Conservation (phyloP, 352 stramenopile species). For the Phytophthora tubulina region DNA sequence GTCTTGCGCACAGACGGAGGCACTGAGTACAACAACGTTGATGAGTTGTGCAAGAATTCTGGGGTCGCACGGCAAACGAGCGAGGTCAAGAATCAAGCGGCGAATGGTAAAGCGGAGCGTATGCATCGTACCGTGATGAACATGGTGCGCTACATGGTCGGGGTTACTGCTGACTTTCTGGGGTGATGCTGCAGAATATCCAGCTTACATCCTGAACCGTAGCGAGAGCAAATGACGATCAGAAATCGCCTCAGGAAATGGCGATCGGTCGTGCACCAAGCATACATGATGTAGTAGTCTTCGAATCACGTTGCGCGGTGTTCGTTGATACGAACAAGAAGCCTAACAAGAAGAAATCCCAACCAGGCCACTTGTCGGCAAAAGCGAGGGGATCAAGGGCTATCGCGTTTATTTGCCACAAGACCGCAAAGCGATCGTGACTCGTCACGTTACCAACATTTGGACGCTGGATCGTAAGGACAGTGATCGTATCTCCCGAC, state of each 20-base stretch:
- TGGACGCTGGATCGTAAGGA: background rate
- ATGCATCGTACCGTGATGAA: constrained; percentile 32
- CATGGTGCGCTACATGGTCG: constrained; percentile 37
- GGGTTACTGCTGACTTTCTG: constrained; percentile 36
- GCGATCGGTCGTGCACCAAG: no score
- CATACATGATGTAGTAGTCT: constrained; percentile 19
- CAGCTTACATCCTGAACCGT: constrained; percentile 42
- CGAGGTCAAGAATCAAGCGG: constrained; percentile 34
- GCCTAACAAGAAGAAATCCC: constrained; percentile 5
- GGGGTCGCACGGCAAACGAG: constrained; percentile 31
- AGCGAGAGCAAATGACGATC: no score
- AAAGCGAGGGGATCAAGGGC: constrained; percentile 17
- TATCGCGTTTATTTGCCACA: constrained; percentile 29
- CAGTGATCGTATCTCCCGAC: no score
- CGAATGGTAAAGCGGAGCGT: constrained; percentile 45
- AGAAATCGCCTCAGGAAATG: no score
- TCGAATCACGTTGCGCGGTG: constrained; percentile 9
- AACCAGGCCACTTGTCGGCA: constrained; percentile 19
- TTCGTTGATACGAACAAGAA: no score
- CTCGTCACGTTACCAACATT: constrained; percentile 10
- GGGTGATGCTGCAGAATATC: constrained; percentile 37
- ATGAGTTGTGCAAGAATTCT: constrained; percentile 38
- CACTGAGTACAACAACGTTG: constrained; percentile 35
- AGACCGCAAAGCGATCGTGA: constrained; percentile 11
- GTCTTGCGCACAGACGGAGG: constrained; percentile 24